A percentile compares a stretch with the other conserved stretches of the same genome.
These are phyloP conservation scores for Trichosporon coremiiforme DNA, from an alignment of 1,284 basidiomycete species.

Conservation along the genomic window DNA sequence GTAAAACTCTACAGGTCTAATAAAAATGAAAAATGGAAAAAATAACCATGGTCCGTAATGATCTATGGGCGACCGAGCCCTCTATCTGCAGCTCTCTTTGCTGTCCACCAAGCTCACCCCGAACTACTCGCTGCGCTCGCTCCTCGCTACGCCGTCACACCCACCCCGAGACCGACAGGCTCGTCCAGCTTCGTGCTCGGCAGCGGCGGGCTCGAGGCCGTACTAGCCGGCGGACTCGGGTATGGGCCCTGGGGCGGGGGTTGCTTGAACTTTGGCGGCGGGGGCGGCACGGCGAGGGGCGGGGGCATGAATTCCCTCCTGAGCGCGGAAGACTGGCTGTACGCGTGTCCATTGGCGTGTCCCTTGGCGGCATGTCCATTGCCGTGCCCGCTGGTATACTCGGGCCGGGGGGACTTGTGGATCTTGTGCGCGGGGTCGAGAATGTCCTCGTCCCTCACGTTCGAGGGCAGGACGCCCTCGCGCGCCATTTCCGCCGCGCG, in stretches of 20 bases:
- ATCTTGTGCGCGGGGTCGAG: conserved; percentile 36
- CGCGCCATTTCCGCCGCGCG: conserved; percentile 68
- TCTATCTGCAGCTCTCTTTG: too few relatives aligned
- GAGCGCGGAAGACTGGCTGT: neutral
- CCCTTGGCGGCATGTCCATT: too few relatives aligned
- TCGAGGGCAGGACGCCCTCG: conserved; percentile 59
- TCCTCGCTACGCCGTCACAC: neutral
- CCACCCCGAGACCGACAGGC: conserved; percentile 8
- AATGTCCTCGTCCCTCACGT: conserved; percentile 43
- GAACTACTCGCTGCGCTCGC: too few relatives aligned
- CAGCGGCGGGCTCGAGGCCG: conserved; percentile 43
- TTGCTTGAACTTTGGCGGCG: conserved; percentile 27
- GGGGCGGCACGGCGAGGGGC: conserved; percentile 25
- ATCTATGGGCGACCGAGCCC: too few relatives aligned
- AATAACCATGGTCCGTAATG: too few relatives aligned
- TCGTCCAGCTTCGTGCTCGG: conserved; percentile 20
- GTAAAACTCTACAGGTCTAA: conserved; percentile 13
- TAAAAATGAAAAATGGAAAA: neutral
- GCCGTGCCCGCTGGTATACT: neutral
- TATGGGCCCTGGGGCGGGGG: conserved; percentile 34
- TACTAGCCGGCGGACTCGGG: conserved; percentile 50
- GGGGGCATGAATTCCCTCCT: conserved; percentile 11
- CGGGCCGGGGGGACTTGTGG: neutral
- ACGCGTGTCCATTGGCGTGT: neutral
- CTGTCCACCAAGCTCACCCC: too few relatives aligned